Percentiles rank a stretch among this genome's conserved stretches.
Evolutionary conservation across 108 stramenopile genomes (phyloP).

Genomic region (Fistulifera solaris): DNA sequence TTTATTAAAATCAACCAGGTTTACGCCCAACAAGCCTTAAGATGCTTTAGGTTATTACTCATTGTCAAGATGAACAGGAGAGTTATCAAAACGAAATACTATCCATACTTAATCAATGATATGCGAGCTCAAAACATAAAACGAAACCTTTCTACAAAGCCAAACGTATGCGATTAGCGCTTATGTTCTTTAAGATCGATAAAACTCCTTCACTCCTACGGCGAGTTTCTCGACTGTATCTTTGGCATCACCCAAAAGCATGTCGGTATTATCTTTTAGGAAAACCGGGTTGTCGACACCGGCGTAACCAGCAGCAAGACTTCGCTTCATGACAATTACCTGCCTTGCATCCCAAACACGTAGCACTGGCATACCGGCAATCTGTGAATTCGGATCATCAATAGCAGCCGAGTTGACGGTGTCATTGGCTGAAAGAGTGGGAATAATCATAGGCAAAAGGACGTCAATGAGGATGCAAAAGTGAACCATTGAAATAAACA

Average conservation of each 20-base stretch:
- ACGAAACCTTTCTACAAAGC: no score
- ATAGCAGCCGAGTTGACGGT: conserved; percentile 69
- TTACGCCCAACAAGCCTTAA: no score
- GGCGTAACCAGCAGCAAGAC: conserved; percentile 96
- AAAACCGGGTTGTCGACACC: conserved; percentile 99
- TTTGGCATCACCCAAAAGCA: conserved; percentile 96
- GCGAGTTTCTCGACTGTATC: conserved; percentile 86
- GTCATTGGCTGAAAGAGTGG: conserved; percentile 72
- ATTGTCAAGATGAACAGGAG: no score
- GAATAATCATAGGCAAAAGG: no score
- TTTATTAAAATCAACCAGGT: no score
- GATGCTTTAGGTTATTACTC: no score
- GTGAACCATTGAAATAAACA: no score
- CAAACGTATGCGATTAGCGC: no score
- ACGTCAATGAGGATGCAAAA: no score
- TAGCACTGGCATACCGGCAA: conserved; percentile 96
- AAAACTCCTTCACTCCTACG: conserved; percentile 61
- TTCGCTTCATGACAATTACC: conserved; percentile 98
- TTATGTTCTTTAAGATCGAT: conserved; percentile 12
- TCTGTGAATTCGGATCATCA: conserved; percentile 94
- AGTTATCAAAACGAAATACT: no score
- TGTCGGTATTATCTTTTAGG: conserved; percentile 96
- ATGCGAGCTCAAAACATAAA: no score
- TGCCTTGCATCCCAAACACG: conserved; percentile 97
- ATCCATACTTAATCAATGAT: no score